Percentiles rank a stretch among this genome's conserved stretches.
phyloP scores from a whole-genome alignment of 345 rosid species.

The Reutealis trisperma region DNA sequence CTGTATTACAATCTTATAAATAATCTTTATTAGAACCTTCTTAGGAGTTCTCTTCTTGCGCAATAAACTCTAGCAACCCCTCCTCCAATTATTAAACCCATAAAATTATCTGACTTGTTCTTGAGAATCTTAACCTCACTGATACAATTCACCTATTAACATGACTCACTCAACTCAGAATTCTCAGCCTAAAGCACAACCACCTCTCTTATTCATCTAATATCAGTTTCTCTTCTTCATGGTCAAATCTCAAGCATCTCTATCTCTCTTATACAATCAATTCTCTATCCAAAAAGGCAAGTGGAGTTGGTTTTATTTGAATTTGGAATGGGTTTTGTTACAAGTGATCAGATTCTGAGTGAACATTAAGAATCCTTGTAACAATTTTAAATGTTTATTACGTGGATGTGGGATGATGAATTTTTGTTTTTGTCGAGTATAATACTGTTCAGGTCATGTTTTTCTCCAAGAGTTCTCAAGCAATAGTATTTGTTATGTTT shows the following conservation, averaged over 20 bases:
- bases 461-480: too few relatives aligned
- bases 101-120: conserved; percentile 40
- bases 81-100: conserved; percentile 19
- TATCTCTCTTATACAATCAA: conserved; percentile 40
- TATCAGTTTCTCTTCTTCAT: conserved; percentile 25
- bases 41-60: conserved; percentile 31
- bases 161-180: conserved; percentile 37
- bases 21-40: conserved; percentile 13
- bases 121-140: conserved; percentile 35
- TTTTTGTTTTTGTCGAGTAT: too few relatives aligned
- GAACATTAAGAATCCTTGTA: too few relatives aligned
- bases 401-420: too few relatives aligned
- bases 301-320: too few relatives aligned
- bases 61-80: conserved; percentile 23
- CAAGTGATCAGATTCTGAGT: too few relatives aligned
- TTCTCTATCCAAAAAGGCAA: not conserved
- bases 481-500: too few relatives aligned
- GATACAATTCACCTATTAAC: conserved; percentile 25
- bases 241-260: conserved; percentile 36
- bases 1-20: conserved; percentile 33
- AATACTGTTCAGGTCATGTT: too few relatives aligned
- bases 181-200: conserved; percentile 46
- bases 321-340: too few relatives aligned
- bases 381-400: too few relatives aligned
- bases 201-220: conserved; percentile 22